These are phyloP conservation scores for Sonneratia caseolaris DNA, from an alignment of 345 rosid genomes.

Conservation along the genomic window DNA sequence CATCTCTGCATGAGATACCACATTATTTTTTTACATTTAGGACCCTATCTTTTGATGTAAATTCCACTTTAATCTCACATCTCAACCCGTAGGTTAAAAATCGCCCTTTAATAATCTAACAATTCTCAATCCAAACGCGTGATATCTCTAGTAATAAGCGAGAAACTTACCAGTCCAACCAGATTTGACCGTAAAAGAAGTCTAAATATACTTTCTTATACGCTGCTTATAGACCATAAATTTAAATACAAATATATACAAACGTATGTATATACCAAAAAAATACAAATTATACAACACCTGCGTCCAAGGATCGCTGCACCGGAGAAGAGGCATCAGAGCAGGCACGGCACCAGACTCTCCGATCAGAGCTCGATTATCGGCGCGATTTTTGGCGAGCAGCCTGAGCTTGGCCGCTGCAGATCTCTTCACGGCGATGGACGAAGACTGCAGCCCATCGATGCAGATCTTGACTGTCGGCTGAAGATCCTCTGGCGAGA, in stretches of 20 bases:
- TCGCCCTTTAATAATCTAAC: no score
- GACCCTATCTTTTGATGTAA: not conserved
- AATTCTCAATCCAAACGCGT: no score
- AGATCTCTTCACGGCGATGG: conserved; percentile 72
- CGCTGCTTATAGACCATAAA: no score
- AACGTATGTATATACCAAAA: not conserved
- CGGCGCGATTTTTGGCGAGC: conserved; percentile 77
- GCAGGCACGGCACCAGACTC: conserved; percentile 93
- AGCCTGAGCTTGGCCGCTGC: conserved; percentile 89
- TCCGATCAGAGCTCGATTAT: conserved; percentile 73
- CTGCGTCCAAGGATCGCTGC: conserved; percentile 83
- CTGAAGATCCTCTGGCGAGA: conserved; percentile 93
- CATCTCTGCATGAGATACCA: not conserved
- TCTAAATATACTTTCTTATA: no score
- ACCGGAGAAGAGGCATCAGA: conserved; percentile 66
- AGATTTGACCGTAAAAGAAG: no score
- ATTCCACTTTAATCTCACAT: no score
- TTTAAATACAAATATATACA: not conserved
- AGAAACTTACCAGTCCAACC: no score
- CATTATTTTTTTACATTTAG: not conserved
- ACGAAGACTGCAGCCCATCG: conserved; percentile 61
- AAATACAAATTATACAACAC: not conserved
- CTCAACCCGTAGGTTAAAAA: no score
- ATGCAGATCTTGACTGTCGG: conserved; percentile 92
- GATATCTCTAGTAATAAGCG: no score